Evolutionary conservation across 805 yeast genomes (phyloP).

Genomic region (Monosporozyma solicola): DNA sequence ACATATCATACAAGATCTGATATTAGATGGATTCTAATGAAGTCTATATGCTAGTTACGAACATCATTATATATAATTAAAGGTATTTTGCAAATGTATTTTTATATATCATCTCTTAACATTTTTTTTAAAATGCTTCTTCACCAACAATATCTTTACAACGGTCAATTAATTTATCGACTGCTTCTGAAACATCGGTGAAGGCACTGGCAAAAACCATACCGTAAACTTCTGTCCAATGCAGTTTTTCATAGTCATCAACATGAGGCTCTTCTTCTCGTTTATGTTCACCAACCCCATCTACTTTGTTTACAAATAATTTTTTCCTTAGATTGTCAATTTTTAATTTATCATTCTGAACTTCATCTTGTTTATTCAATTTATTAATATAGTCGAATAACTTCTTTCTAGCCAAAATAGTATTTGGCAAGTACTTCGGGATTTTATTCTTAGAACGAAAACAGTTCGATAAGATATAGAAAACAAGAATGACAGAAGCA

Average conservation of each 20-base stretch:
- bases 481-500: conserved; percentile 36
- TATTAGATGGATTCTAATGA: no score
- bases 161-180: conserved; percentile 31
- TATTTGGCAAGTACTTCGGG: conserved; percentile 39
- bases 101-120: background rate
- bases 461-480: conserved; percentile 38
- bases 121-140: conserved; percentile 16
- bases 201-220: conserved; percentile 42
- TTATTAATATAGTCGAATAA: conserved; percentile 34
- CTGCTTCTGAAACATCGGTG: conserved; percentile 37
- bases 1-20: background rate
- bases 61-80: no score
- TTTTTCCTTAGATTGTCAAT: conserved; percentile 7
- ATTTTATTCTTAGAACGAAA: conserved; percentile 31
- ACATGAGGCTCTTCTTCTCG: background rate
- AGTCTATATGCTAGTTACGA: no score
- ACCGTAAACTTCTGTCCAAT: conserved; percentile 43
- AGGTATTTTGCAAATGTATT: background rate
- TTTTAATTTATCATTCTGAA: background rate
- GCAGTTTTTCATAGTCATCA: conserved; percentile 19
- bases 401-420: conserved; percentile 35
- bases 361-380: conserved; percentile 18
- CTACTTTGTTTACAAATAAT: conserved; percentile 5
- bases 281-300: conserved; percentile 1
- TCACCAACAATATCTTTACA: conserved; percentile 40